These are phyloP conservation scores for Tulasnella sp. DNA, from an alignment of 768 basidiomycete species.

Conservation along the genomic window DNA sequence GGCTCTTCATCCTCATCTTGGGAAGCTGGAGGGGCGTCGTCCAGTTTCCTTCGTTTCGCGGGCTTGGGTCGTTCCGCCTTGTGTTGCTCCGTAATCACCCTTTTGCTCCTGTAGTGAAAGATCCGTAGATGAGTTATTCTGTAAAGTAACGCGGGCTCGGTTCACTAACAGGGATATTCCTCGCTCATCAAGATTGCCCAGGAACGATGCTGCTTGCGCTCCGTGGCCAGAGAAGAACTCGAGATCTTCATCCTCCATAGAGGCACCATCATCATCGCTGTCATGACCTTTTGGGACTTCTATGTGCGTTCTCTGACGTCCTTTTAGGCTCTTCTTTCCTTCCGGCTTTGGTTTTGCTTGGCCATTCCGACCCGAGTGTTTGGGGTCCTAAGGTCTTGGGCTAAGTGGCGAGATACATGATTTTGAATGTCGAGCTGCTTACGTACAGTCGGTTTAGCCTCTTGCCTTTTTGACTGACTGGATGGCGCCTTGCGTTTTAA, in stretches of 20 bases:
- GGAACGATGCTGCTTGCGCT: constrained; percentile 45
- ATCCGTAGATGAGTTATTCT: constrained; percentile 10
- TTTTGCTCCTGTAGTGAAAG: constrained; percentile 62
- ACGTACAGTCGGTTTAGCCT: neutral
- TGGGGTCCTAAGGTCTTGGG: neutral
- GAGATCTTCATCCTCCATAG: constrained; percentile 21
- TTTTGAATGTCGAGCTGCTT: neutral
- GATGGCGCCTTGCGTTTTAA: neutral
- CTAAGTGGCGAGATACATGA: neutral
- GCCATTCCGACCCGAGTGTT: neutral
- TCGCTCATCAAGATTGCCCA: constrained; percentile 65
- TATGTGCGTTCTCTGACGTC: neutral
- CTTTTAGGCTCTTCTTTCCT: constrained; percentile 8
- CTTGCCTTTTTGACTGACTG: neutral
- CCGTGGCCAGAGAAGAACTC: constrained; percentile 1
- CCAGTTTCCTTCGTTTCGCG: constrained; percentile 41
- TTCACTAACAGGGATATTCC: constrained; percentile 70
- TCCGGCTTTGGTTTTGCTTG: neutral
- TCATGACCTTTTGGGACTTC: neutral
- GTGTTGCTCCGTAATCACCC: constrained; percentile 57
- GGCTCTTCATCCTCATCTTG: constrained; percentile 51
- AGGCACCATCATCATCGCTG: neutral
- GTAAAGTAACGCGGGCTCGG: neutral
- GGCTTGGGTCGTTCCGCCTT: constrained; percentile 66
- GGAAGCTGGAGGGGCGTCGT: constrained; percentile 48